Conservation (phyloP, 106 monocot species). For the Dendrobium catenatum region DNA sequence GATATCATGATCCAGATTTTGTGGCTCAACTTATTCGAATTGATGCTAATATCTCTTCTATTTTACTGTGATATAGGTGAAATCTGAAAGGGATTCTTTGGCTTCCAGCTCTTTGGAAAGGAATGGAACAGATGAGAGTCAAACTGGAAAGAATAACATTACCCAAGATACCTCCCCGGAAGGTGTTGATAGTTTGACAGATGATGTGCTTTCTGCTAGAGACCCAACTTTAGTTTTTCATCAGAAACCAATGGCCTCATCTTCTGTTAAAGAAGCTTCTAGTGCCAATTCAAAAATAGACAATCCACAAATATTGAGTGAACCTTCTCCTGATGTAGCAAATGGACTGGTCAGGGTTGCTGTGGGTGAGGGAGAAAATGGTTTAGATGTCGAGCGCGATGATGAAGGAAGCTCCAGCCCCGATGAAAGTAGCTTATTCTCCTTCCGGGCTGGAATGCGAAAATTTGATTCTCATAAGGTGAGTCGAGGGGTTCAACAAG, state of each 20-base stretch:
- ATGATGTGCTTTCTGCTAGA: conserved; percentile 41
- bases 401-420: conserved; percentile 21
- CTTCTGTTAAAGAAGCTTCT: conserved; percentile 23
- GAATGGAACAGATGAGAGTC: conserved; percentile 22
- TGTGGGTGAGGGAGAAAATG: conserved; percentile 13
- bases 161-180: conserved; percentile 11
- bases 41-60: neutral
- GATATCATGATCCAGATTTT: conserved; percentile 3
- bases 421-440: conserved; percentile 60
- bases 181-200: conserved; percentile 28
- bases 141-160: conserved; percentile 9
- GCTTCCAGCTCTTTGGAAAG: conserved; percentile 19
- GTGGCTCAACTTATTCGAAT: neutral
- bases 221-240: conserved; percentile 75
- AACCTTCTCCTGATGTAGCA: conserved; percentile 16
- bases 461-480: conserved; percentile 53
- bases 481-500: neutral
- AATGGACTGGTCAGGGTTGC: conserved; percentile 21
- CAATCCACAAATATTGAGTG: conserved; percentile 5
- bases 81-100: conserved; percentile 25
- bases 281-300: conserved; percentile 3
- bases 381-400: conserved; percentile 21
- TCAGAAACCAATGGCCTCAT: conserved; percentile 40
- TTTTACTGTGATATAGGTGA: conserved; percentile 29
- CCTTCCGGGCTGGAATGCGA: conserved; percentile 53